Evolutionary conservation across 345 rosid species (phyloP).

Genomic region (Lepidium africanum): DNA sequence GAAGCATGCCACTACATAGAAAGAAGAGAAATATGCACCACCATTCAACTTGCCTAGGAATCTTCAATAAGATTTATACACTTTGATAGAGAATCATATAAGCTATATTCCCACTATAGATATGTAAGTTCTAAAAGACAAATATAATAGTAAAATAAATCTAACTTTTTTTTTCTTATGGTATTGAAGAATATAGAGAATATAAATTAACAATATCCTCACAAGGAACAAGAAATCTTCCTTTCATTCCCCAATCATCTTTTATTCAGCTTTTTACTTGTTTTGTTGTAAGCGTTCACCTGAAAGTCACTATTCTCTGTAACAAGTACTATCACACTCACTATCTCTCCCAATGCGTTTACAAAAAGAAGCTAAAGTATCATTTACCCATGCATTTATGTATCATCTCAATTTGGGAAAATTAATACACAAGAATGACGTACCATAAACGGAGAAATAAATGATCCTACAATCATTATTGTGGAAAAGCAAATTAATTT

Average conservation of each 20-base stretch:
- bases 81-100: conserved; percentile 22
- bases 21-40: conserved; percentile 32
- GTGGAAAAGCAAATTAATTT: background rate
- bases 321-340: conserved; percentile 21
- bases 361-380: conserved; percentile 18
- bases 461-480: conserved; percentile 20
- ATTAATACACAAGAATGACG: background rate
- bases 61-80: conserved; percentile 25
- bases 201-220: conserved; percentile 16
- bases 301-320: conserved; percentile 27
- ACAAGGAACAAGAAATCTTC: conserved; percentile 31
- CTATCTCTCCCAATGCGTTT: conserved; percentile 22
- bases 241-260: conserved; percentile 37
- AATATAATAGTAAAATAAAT: background rate
- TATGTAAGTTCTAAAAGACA: conserved; percentile 20
- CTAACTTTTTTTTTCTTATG: background rate
- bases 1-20: conserved; percentile 36
- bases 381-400: conserved; percentile 19
- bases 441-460: conserved; percentile 12
- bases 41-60: conserved; percentile 33
- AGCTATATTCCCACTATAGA: conserved; percentile 27
- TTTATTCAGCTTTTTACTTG: conserved; percentile 30
- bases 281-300: conserved; percentile 29
- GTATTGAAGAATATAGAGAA: conserved; percentile 5
- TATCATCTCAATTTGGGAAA: background rate